Base-by-base conservation (phyloP, 345 rosid genomes). In the Chamaenerion angustifolium region DNA sequence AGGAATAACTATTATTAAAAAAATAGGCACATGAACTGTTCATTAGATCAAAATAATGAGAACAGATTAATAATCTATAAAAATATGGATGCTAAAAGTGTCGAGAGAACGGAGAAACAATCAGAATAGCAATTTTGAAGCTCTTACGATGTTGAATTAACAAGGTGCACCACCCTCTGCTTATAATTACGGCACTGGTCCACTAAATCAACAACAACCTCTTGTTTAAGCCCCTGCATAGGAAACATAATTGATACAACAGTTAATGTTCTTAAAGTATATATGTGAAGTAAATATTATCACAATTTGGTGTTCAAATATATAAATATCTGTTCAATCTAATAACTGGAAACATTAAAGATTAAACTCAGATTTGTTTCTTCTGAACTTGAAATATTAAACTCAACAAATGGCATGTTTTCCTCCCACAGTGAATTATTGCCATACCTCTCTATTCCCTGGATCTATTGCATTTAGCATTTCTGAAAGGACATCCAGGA, bases 401-500 rank as follows among this genome's bases (percentile, higher is more conserved):
- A 21, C 31, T 49, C 14, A 12, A 25, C 16, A 23, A 21, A 12
- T 8, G 11, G 37, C 40, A 14, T 23, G 13, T 21, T 40, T 21
- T n/a, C 40, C 48, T 51, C 37, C 37, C 7, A 31, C 37, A 1
- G 10, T 31, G 43, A 45, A 45, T 41, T n/a, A 56, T 40, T 47
- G 42, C 41, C 40, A 43, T 79, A 93, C 99, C 97, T 88, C 95
- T 67, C 67, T 76, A 69, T 88, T 88, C 46, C 70, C 77, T 9
- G 97, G 97, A 58, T 81, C 95, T 59, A 93, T 43, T 52, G 97
- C 99, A 79, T 44, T 88, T 53, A 93, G 77, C 97, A 93, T 93
- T 74, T 93, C 99, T n/a, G 92, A 67, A 64, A 93, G 95, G 50
- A 93, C 97, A 62, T 93, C 99, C 94, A 93, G 79, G 48, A 88